Evolutionary conservation across 768 basidiomycete genomes (phyloP), one percentile per base, ranked within the genome.

Genomic region (Cyclocybe cylindracea): DNA sequence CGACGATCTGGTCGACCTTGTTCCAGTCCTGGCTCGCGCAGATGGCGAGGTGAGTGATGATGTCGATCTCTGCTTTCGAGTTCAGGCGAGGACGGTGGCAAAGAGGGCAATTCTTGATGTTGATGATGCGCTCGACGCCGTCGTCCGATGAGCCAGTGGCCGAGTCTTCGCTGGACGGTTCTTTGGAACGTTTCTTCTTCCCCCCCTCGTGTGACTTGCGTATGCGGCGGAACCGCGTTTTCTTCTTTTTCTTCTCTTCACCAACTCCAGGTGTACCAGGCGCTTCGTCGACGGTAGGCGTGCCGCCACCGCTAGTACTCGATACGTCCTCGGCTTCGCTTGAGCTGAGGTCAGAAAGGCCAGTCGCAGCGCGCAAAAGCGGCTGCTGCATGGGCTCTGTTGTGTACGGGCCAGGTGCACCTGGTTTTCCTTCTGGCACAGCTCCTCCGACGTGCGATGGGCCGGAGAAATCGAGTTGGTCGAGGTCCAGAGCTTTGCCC

Each of bases 21-120:
- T 79, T 84, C 94, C 95, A 98, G 66, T 98, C 97, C 59, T 86
- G 82, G 56, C 87, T 91, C 8, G 97, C 94, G 61, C 96, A 99
- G 8, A 98, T 84, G 1, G 94, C 97, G n/a, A 99, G 71, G 68
- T 99, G 96, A 18, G 97, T 98, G 46, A 99, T 77, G 61, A 98
- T 97, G 65, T 97, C 95, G 61, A 94, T 77, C 69, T 98, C 97
- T 0, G 86, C 91, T 67, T 94, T 94, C 47, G 83, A 80, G 68
- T 82, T 89, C 60, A 98, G 63, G 39, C 94, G 75, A 2, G 92
- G 89, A 9, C 93, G 84, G 65, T 94, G 94, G 64, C 96, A 99
- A 39, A 99, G 67, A 0, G 96, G 96, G 65, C 96, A 99, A 50
- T 84, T 89, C 77, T 89, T 90, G 59, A 99, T 85, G 65, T 98